These are phyloP conservation scores for Blepharisma stoltei DNA, from an alignment of 73 alveolate genomes.

Conservation along the genomic window DNA sequence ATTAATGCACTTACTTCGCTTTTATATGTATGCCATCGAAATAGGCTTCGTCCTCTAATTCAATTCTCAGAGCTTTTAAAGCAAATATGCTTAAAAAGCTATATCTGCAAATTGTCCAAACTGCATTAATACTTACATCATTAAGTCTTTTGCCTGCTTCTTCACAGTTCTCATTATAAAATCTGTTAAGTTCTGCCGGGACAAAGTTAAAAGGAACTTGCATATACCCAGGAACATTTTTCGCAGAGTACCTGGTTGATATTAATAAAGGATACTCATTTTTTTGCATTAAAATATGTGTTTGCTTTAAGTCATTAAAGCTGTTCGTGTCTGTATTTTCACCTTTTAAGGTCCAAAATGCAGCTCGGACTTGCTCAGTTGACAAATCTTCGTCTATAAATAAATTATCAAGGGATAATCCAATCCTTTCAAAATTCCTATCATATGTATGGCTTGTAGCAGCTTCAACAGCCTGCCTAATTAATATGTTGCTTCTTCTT, in stretches of 20 bases:
- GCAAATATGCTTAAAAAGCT: too few species aligned
- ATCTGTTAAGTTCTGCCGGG: not conserved
- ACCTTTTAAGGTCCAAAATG: not conserved
- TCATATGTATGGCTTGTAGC: not conserved
- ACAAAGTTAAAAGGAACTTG: constrained; percentile 20
- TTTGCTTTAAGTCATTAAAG: not conserved
- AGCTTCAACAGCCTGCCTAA: constrained; percentile 1
- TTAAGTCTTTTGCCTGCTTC: not conserved
- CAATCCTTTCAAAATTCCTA: not conserved
- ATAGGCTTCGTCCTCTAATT: too few species aligned
- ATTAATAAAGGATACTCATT: not conserved
- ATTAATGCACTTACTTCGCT: too few species aligned
- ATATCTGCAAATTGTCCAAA: too few species aligned
- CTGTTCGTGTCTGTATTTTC: not conserved
- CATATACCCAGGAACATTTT: constrained; percentile 9
- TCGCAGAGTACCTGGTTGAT: constrained; percentile 2
- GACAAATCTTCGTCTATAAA: not conserved
- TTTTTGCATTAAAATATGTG: not conserved
- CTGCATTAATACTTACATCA: not conserved
- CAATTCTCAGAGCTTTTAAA: too few species aligned
- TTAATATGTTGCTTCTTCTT: not conserved
- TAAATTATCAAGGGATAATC: not conserved
- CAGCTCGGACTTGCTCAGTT: not conserved
- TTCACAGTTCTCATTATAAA: not conserved
- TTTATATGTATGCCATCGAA: too few species aligned